Conservation (phyloP, 2,329 filamentous ascomycete genomes). For the Talaromyces sp. region DNA sequence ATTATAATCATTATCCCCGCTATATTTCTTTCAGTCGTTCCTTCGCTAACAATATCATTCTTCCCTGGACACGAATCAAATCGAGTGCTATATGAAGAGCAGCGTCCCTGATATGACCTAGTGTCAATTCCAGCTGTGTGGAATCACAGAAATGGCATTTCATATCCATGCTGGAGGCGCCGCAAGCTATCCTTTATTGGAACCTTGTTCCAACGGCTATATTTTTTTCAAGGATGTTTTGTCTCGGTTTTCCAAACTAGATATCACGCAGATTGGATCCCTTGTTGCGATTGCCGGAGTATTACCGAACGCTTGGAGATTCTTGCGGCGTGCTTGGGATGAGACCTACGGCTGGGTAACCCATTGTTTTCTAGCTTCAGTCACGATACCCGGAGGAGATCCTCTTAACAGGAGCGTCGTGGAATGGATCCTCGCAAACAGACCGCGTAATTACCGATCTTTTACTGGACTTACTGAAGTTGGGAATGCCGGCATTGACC, state of each 20-base stretch:
- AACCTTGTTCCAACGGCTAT: conserved; percentile 3
- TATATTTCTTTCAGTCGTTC: neutral
- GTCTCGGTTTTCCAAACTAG: conserved; percentile 3
- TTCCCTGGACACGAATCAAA: neutral
- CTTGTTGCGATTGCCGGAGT: conserved; percentile 12
- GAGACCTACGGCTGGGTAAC: conserved; percentile 8
- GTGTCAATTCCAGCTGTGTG: neutral
- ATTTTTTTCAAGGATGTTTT: neutral
- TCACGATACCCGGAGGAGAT: conserved; percentile 13
- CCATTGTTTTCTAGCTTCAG: conserved; percentile 10
- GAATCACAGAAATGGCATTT: conserved; percentile 2
- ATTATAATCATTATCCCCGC: neutral
- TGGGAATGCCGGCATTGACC: neutral
- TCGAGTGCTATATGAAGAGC: neutral
- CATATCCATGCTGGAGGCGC: conserved; percentile 10
- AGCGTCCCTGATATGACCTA: neutral
- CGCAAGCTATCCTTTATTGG: conserved; percentile 7
- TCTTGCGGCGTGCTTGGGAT: conserved; percentile 1
- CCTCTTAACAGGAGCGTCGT: conserved; percentile 12
- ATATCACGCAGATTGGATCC: conserved; percentile 13
- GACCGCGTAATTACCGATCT: conserved; percentile 8
- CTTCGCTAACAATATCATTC: neutral
- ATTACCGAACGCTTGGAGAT: conserved; percentile 6
- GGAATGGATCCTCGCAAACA: conserved; percentile 12
- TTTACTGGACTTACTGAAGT: conserved; percentile 10